These are phyloP conservation scores for Mycena alexandri DNA, from an alignment of 768 basidiomycete genomes.

Conservation along the genomic window DNA sequence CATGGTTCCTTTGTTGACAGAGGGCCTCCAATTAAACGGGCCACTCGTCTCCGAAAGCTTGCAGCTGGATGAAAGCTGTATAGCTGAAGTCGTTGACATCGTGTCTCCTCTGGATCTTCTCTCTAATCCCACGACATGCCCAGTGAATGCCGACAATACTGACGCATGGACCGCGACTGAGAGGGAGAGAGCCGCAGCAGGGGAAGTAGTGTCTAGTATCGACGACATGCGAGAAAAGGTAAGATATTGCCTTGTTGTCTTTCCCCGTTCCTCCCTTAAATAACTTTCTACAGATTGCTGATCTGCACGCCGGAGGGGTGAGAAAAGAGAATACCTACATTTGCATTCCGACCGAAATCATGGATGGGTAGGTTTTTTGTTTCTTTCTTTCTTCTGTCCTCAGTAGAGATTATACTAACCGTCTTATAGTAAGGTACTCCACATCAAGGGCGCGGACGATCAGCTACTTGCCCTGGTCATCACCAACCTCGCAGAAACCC, in stretches of 20 bases:
- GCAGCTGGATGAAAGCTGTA: background rate
- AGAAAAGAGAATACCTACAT: background rate
- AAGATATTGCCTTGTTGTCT: too few relatives aligned
- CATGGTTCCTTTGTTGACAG: background rate
- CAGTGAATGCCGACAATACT: constrained; percentile 7
- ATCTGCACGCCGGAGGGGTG: background rate
- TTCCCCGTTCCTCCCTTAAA: background rate
- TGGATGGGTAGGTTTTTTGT: constrained; percentile 15
- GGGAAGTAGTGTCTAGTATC: background rate
- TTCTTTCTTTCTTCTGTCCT: background rate
- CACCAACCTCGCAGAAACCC: constrained; percentile 1
- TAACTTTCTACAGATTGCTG: background rate
- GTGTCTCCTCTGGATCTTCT: background rate
- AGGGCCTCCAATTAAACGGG: background rate
- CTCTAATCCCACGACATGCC: background rate
- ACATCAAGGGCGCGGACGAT: background rate
- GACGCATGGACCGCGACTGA: constrained; percentile 9
- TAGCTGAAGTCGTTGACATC: constrained; percentile 2
- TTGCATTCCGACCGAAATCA: too few relatives aligned
- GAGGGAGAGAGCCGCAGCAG: background rate
- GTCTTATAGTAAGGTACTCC: background rate
- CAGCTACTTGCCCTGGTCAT: background rate
- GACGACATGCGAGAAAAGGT: background rate
- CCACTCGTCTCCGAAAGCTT: too few relatives aligned
- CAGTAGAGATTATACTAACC: background rate